A percentile compares a stretch with the other conserved stretches of the same genome.
Conservation (phyloP, 2,329 filamentous ascomycete species). For the Phaeosphaeriaceae sp. region DNA sequence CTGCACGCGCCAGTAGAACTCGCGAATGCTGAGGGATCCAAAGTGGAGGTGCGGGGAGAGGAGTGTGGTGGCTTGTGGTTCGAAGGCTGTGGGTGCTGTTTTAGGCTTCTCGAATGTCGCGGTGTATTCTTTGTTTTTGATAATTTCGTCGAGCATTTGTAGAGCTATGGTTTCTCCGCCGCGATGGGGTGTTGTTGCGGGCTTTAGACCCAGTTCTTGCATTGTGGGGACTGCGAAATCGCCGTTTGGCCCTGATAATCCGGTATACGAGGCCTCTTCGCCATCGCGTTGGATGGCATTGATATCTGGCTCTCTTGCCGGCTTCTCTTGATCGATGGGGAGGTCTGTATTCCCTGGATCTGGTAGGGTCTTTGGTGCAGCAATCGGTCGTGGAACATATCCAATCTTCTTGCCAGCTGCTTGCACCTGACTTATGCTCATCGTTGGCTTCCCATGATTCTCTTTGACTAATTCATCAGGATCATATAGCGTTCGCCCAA, state of each 20-base stretch:
- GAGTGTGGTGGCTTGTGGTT: conserved; percentile 74
- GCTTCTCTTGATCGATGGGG: conserved; percentile 63
- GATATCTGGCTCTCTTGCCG: conserved; percentile 62
- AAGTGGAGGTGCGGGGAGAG: conserved; percentile 78
- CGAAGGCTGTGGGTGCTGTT: conserved; percentile 75
- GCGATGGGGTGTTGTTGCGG: conserved; percentile 69
- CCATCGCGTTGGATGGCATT: conserved; percentile 63
- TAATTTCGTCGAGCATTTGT: conserved; percentile 62
- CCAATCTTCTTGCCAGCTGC: conserved; percentile 66
- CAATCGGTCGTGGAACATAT: conserved; percentile 65
- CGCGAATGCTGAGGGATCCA: conserved; percentile 70
- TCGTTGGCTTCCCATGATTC: conserved; percentile 73
- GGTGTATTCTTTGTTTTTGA: conserved; percentile 69
- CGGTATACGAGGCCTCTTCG: conserved; percentile 64
- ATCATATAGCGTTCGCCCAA: conserved; percentile 75
- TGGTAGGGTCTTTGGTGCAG: conserved; percentile 65
- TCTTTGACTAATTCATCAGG: conserved; percentile 70
- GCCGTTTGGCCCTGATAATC: conserved; percentile 68
- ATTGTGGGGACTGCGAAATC: conserved; percentile 76
- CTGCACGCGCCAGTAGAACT: conserved; percentile 75
- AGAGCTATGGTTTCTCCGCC: conserved; percentile 75
- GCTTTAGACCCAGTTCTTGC: conserved; percentile 67
- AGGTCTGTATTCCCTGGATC: conserved; percentile 69
- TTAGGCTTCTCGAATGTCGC: conserved; percentile 79
- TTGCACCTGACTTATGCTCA: conserved; percentile 73